Evolutionary conservation across 345 rosid species (phyloP), one percentile per base, ranked within the genome.

Genomic region (Gossypium herbaceum): DNA sequence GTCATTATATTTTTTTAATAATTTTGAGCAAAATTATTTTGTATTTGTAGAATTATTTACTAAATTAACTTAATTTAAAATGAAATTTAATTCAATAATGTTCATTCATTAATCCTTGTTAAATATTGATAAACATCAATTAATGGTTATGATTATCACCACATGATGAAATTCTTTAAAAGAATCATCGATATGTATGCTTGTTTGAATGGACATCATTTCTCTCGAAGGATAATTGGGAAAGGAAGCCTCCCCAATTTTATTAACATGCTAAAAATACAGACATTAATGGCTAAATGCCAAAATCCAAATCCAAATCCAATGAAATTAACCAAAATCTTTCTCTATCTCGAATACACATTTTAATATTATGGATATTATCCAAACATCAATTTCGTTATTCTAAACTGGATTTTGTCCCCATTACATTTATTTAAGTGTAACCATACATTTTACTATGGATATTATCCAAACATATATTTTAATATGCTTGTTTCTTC

Each of bases 271-370:
- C 73, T 27, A 11, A 73, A 34, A 73, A 57, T 57, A 13, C 39
- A 44, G 20, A 56, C 66, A 72, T 58, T 1, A 59, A 45, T 73
- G 55, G 43, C 22, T 27, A 59, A 16, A 47, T 15, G 2, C 76
- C 43, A 47, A 48, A 47, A 61, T 16, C 48, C 24, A 60, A 68
- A 73, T 60, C 47, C 59, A 60, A 68, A 73, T 60, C 47, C 59
- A 60, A 22, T 58, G 17, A 3, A 20, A 57, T 57, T 9, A 57
- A 57, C 29, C 61, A 57, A 54, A 34, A 71, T 20, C 61, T 41
- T 39, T 41, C n/a, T 7, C 59, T n/a, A 55, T 15, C 15, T 19
- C 19, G 8, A 51, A 2, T 47, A 47, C 13, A 47, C 3, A 47
- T 47, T 47, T 47, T 47, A 47, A 11, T 15, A 62, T 7, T 20